phyloP scores from a whole-genome alignment of 139 green algal species.

The Chlorella sorokiniana region DNA sequence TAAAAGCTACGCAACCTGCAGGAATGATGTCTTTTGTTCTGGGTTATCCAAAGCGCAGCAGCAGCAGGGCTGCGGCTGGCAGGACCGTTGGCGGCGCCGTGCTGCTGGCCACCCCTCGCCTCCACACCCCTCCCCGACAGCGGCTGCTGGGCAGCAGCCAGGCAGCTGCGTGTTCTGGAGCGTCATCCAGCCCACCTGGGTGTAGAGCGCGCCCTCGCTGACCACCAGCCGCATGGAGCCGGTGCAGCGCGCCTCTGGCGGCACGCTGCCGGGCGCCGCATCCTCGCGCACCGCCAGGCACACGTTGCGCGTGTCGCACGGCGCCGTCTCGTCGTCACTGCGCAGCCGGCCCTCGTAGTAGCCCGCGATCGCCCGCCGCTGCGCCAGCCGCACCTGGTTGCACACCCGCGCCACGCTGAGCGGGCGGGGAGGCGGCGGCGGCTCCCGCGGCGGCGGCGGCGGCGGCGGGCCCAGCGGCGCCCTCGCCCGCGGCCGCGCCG shows the following conservation, averaged over 20 bases:
- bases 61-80: too few relatives aligned
- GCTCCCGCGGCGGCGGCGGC: not conserved
- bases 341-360: conserved; percentile 76
- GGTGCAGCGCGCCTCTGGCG: conserved; percentile 31
- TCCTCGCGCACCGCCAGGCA: conserved; percentile 37
- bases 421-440: not conserved
- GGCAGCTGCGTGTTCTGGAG: too few relatives aligned
- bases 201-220: conserved; percentile 69
- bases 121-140: not conserved
- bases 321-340: conserved; percentile 72
- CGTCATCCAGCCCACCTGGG: conserved; percentile 48
- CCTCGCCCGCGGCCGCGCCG: not conserved
- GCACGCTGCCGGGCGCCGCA: conserved; percentile 19
- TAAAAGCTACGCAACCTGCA: not conserved
- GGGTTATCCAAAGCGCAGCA: not conserved
- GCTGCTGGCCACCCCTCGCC: not conserved
- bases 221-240: conserved; percentile 48
- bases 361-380: conserved; percentile 19
- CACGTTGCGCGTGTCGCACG: conserved; percentile 58
- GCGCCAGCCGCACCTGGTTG: conserved; percentile 75
- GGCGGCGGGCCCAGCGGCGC: not conserved
- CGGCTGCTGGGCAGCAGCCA: too few relatives aligned
- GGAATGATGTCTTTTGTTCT: not conserved
- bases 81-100: too few relatives aligned
- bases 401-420: conserved; percentile 62